Conservation (phyloP, 805 yeast genomes). For the Myxozyma neglecta region DNA sequence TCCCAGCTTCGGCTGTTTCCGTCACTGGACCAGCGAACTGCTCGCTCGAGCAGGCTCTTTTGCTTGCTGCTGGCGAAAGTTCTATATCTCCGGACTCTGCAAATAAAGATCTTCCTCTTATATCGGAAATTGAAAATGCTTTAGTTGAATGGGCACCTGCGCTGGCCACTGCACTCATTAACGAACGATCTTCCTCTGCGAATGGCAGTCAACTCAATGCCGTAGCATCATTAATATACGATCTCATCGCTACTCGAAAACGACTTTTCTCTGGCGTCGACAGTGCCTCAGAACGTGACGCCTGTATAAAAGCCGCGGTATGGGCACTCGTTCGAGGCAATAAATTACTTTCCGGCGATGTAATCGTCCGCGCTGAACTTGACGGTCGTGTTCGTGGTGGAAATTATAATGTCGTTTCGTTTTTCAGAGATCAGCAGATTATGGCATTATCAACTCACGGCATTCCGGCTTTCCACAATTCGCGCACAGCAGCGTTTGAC, state of each 20-base stretch:
- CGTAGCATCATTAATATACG: slow-evolving; percentile 34
- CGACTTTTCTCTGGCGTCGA: slow-evolving; percentile 35
- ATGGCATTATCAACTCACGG: slow-evolving; percentile 56
- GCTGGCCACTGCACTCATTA: slow-evolving; percentile 35
- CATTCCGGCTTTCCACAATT: slow-evolving; percentile 1
- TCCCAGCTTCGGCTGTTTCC: slow-evolving; percentile 35
- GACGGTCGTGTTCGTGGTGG: slow-evolving; percentile 38
- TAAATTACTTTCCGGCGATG: slow-evolving; percentile 39
- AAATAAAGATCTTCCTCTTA: slow-evolving; percentile 23
- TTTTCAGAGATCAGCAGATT: slow-evolving; percentile 67
- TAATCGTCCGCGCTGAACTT: slow-evolving; percentile 37
- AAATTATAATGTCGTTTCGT: slow-evolving; percentile 49
- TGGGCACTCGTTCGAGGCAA: slow-evolving; percentile 38
- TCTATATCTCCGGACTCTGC: slow-evolving; percentile 5
- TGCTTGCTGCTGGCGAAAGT: not conserved
- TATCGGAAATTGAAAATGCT: slow-evolving; percentile 38
- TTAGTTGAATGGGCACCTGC: slow-evolving; percentile 39
- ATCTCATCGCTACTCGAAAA: slow-evolving; percentile 36
- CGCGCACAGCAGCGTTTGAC: not conserved
- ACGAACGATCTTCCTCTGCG: slow-evolving; percentile 24
- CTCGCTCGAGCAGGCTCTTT: not conserved
- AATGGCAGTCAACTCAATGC: slow-evolving; percentile 35
- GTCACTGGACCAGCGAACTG: slow-evolving; percentile 29
- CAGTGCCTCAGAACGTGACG: slow-evolving; percentile 36
- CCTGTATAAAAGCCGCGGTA: slow-evolving; percentile 37